Evolutionary conservation across 2,329 filamentous ascomycete genomes (phyloP), one percentile per base, ranked within the genome.

Genomic region (Epichloe festucae): DNA sequence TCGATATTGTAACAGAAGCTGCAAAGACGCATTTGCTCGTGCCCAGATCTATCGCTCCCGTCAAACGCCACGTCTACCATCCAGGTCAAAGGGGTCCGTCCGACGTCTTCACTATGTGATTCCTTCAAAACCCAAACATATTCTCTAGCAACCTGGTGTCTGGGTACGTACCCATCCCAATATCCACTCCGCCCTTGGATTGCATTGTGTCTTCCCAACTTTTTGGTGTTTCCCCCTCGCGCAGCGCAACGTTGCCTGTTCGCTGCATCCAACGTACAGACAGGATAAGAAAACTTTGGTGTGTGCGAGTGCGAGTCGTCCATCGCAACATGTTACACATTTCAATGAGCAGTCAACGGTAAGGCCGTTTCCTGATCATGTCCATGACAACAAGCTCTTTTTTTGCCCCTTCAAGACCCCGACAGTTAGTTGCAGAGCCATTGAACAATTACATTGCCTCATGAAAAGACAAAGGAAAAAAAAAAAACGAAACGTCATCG

Each of bases 41-140:
- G 40, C 39, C 48, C 48, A 23, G 11, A 49, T 36, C 23, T 42
- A 49, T 49, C 19, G 27, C 38, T 19, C 48, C 48, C 39, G 34
- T 49, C 23, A 43, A 49, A 49, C 48, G 42, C 48, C 48, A 42
- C 2, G 27, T 40, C 40, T 43, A 43, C 48, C 39, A n/a, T 43
- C 38, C 48, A 49, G 27, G 15, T 35, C 19, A 19, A n/a, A 49
- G n/a, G 17, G 21, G 12, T 15, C 40, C 40, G 17, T 17, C 12
- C 40, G 11, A 5, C 40, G 11, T 19, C 11, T 19, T 42, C 11
- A 19, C 5, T 12, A 42, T 21, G 11, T 42, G 10, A 8, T 42
- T 19, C 21, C 40, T 31, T 11, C 27, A 10, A 10, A 31, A 3
- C 27, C 27, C 8, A 10, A 1, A 4, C 27, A 10, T 31, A 31